phyloP scores from a whole-genome alignment of 2,329 filamentous ascomycete species.

The Paraphoma chrysanthemicola region DNA sequence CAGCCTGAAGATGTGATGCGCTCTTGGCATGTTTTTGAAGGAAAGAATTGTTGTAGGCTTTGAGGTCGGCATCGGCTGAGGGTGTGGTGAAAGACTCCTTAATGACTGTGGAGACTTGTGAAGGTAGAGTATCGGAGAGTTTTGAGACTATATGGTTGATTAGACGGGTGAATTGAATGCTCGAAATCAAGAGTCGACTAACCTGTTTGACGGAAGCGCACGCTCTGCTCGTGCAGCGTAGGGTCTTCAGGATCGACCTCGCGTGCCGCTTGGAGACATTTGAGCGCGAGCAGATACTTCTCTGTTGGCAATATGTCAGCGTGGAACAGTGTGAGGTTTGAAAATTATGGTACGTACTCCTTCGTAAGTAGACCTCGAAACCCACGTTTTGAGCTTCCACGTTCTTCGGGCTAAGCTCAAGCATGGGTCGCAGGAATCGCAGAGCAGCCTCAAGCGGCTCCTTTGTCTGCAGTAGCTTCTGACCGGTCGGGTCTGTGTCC shows the following conservation, averaged over 20 bases:
- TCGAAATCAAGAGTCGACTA: slow-evolving; percentile 51
- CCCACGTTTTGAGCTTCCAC: slow-evolving; percentile 83
- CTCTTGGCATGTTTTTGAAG: slow-evolving; percentile 68
- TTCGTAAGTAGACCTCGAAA: slow-evolving; percentile 87
- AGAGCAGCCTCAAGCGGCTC: slow-evolving; percentile 85
- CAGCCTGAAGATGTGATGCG: slow-evolving; percentile 68
- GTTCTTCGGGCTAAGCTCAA: slow-evolving; percentile 82
- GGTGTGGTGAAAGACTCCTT: slow-evolving; percentile 70
- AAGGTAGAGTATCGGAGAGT: slow-evolving; percentile 61
- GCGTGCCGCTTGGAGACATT: slow-evolving; percentile 78
- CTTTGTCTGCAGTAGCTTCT: slow-evolving; percentile 78
- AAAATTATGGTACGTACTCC: slow-evolving; percentile 66
- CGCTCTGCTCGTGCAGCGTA: slow-evolving; percentile 75
- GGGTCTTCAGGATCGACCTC: slow-evolving; percentile 73
- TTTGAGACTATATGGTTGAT: slow-evolving; percentile 31
- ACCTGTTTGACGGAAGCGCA: slow-evolving; percentile 70
- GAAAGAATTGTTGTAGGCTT: slow-evolving; percentile 72
- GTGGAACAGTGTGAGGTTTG: not conserved
- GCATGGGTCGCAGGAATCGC: slow-evolving; percentile 81
- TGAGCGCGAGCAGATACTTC: slow-evolving; percentile 86
- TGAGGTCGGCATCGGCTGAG: slow-evolving; percentile 62
- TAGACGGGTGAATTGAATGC: slow-evolving; percentile 2
- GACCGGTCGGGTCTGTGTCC: slow-evolving; percentile 85
- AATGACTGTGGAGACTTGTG: slow-evolving; percentile 73
- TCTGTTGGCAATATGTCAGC: slow-evolving; percentile 58